Conservation (phyloP, 192 early-diverging fungal species). For the Nowakowskiella sp. region DNA sequence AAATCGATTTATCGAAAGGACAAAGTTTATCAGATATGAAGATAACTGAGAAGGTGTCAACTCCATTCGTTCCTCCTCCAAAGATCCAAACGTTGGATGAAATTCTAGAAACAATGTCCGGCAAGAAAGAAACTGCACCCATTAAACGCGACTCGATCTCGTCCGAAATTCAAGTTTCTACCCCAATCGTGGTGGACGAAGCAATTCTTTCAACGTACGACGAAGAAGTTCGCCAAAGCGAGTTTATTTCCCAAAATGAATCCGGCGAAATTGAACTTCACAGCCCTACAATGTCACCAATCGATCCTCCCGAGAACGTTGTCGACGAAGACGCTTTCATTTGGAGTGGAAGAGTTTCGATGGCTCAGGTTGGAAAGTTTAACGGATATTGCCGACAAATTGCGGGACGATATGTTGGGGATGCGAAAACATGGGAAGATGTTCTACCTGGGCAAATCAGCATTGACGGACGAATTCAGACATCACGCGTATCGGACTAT, state of each 20-base stretch:
- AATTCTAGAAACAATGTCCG: constrained; percentile 24
- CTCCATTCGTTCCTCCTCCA: constrained; percentile 7
- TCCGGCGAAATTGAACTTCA: constrained; percentile 16
- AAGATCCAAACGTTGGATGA: constrained; percentile 42
- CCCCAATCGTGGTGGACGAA: constrained; percentile 1
- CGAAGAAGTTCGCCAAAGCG: no score
- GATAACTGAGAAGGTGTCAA: no score
- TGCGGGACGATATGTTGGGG: constrained; percentile 39
- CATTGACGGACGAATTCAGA: constrained; percentile 60
- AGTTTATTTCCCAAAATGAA: constrained; percentile 23
- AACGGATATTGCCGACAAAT: constrained; percentile 48
- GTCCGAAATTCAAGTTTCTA: neutral
- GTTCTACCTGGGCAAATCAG: constrained; percentile 46
- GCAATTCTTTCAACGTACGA: no score
- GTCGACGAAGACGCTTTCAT: constrained; percentile 17
- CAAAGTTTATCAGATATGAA: no score
- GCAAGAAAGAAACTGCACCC: neutral
- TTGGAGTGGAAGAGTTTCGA: constrained; percentile 57
- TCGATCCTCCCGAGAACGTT: neutral
- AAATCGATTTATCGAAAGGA: no score
- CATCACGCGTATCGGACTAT: constrained; percentile 43
- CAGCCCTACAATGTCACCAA: neutral
- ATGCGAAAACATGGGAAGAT: constrained; percentile 42
- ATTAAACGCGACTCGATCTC: no score
- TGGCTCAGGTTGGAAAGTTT: constrained; percentile 60